A percentile compares a stretch with the other conserved stretches of the same genome.
These are phyloP conservation scores for Candida peoriensis DNA, from an alignment of 805 yeast genomes.

Conservation along the genomic window DNA sequence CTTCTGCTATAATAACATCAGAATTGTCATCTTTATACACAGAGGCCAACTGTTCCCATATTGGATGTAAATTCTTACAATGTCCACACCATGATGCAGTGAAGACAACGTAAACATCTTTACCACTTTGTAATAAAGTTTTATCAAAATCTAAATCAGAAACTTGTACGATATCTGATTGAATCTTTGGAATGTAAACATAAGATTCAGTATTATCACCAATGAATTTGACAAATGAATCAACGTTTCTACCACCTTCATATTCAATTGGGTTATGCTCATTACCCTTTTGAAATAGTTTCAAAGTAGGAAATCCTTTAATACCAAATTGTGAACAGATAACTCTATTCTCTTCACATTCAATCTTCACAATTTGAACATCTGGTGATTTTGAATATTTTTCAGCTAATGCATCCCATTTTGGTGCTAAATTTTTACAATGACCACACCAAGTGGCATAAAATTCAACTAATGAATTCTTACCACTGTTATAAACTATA, in stretches of 20 bases:
- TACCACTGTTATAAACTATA: slow-evolving; percentile 52
- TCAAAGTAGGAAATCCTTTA: slow-evolving; percentile 88
- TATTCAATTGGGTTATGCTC: slow-evolving; percentile 56
- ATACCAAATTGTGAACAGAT: slow-evolving; percentile 60
- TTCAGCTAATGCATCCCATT: slow-evolving; percentile 77
- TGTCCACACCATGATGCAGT: slow-evolving; percentile 55
- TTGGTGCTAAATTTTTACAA: slow-evolving; percentile 86
- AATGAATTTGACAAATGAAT: slow-evolving; percentile 63
- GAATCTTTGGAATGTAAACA: slow-evolving; percentile 22
- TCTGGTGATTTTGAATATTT: slow-evolving; percentile 47
- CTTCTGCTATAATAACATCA: slow-evolving; percentile 38
- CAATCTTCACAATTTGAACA: slow-evolving; percentile 79
- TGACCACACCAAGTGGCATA: slow-evolving; percentile 98
- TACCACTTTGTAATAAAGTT: slow-evolving; percentile 25
- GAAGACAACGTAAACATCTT: slow-evolving; percentile 27
- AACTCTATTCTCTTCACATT: slow-evolving; percentile 86
- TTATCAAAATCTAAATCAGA: slow-evolving; percentile 31
- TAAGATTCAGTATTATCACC: slow-evolving; percentile 32
- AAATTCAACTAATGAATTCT: slow-evolving; percentile 77
- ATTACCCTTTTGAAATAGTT: slow-evolving; percentile 72
- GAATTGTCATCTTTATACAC: slow-evolving; percentile 32
- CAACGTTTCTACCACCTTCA: slow-evolving; percentile 66
- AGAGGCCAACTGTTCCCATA: slow-evolving; percentile 42
- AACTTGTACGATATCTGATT: slow-evolving; percentile 22
- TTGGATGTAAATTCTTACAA: slow-evolving; percentile 45